Percentiles rank a stretch among this genome's conserved stretches.
Conservation (phyloP, 495 filamentous ascomycete species). For the Acidiella bohemica region DNA sequence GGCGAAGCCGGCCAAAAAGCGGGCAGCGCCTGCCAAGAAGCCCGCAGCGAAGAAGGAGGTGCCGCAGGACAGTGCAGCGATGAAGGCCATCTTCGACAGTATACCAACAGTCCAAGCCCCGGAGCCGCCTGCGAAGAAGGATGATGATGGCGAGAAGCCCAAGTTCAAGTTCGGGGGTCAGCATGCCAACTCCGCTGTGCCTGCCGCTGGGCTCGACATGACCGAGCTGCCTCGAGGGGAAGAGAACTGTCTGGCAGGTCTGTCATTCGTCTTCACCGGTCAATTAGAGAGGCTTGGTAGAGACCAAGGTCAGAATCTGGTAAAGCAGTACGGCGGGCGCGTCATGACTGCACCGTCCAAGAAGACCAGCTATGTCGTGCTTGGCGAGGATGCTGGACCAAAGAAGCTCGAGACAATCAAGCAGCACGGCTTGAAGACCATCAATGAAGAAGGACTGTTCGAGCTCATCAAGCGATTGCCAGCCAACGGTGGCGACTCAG, state of each 20-base stretch:
- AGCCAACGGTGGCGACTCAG: constrained; percentile 70
- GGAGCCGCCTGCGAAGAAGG: constrained; percentile 55
- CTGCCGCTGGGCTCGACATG: constrained; percentile 53
- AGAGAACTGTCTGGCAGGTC: constrained; percentile 83
- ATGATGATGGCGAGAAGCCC: constrained; percentile 29
- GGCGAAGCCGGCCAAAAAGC: constrained; percentile 26
- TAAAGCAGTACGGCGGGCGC: constrained; percentile 89
- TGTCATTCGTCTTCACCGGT: constrained; percentile 96
- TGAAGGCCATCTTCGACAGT: constrained; percentile 75
- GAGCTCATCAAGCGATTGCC: constrained; percentile 74
- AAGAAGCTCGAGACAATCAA: constrained; percentile 84
- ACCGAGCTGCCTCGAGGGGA: constrained; percentile 49
- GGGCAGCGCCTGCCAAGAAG: constrained; percentile 29
- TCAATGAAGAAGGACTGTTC: constrained; percentile 85
- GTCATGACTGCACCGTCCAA: constrained; percentile 70
- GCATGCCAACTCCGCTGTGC: constrained; percentile 40
- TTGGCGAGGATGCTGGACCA: constrained; percentile 83
- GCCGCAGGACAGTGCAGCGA: constrained; percentile 44
- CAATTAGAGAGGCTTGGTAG: constrained; percentile 63
- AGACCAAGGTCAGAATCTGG: constrained; percentile 73
- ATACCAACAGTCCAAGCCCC: constrained; percentile 72
- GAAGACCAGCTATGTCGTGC: constrained; percentile 87
- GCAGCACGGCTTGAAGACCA: constrained; percentile 66
- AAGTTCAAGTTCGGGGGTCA: constrained; percentile 61
- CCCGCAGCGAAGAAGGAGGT: constrained; percentile 40